Percentiles rank a stretch among this genome's conserved stretches.
Conservation (phyloP, 371 early-diverging fungal genomes). For the Mucor saturninus region DNA sequence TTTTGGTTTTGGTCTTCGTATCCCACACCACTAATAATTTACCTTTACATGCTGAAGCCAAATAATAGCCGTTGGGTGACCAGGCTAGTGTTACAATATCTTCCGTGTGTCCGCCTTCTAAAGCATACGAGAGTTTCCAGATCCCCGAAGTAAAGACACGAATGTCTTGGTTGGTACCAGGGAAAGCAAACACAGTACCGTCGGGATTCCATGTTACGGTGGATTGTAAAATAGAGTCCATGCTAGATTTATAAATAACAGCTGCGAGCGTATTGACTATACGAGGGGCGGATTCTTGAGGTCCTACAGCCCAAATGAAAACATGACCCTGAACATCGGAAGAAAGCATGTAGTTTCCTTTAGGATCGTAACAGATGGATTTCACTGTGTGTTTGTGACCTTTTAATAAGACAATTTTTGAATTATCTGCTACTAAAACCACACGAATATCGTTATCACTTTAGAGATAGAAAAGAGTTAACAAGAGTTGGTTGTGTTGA, state of each 20-base stretch:
- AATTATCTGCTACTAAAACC: constrained; percentile 36
- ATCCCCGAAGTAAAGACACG: constrained; percentile 37
- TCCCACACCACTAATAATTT: constrained; percentile 61
- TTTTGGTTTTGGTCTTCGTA: constrained; percentile 22
- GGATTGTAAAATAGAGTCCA: constrained; percentile 18
- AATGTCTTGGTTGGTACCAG: constrained; percentile 55
- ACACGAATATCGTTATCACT: constrained; percentile 49
- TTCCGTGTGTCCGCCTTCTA: constrained; percentile 46
- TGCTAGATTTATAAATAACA: constrained; percentile 14
- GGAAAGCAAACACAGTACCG: constrained; percentile 57
- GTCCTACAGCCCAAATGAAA: constrained; percentile 63
- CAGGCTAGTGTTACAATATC: constrained; percentile 52
- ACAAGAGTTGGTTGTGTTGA: not conserved
- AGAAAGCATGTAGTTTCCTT: constrained; percentile 55
- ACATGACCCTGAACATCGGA: constrained; percentile 64
- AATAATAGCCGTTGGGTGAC: constrained; percentile 66
- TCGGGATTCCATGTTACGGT: constrained; percentile 66
- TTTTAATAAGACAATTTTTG: constrained; percentile 37
- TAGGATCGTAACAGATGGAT: constrained; percentile 49
- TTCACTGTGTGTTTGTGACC: constrained; percentile 51
- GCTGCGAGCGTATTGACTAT: constrained; percentile 36
- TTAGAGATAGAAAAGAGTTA: not conserved
- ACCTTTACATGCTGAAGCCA: constrained; percentile 51
- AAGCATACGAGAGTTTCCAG: constrained; percentile 45
- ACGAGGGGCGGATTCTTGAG: constrained; percentile 40